Base-by-base conservation (phyloP, 805 yeast genomes). In the Maudiozyma saulgeensis region DNA sequence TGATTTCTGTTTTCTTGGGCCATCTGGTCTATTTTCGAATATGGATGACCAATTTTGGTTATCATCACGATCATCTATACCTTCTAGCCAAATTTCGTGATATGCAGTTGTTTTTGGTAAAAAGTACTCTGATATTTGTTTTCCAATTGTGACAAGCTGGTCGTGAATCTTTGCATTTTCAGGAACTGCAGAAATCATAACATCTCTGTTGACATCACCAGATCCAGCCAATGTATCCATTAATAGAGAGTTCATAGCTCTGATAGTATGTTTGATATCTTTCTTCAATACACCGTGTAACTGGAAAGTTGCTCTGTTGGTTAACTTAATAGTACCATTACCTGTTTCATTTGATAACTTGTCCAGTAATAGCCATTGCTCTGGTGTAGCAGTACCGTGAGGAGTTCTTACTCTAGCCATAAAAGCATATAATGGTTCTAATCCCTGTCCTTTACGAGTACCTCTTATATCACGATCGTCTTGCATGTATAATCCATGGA, bases 401-500 rank as follows among this genome's bases (percentile, higher is more conserved):
- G 98, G 96, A 59, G 91, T 75, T 70, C 98, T 82, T 48, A 87
- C 88, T 71, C 98, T 84, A 18, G 89, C 90, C 98, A 91, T 91
- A 69, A 91, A 91, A 15, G 95, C 78, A 68, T 87, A 91, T 47
- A 95, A 95, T 18, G 98, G 98, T 70, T 91, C 98, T 55, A 87
- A 68, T 41, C 98, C 97, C 63, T 86, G 87, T 44, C 86, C 79
- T 71, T 90, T 91, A 63, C 97, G 82, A 59, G 86, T 84, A 49
- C 90, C 97, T 67, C 98, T 80, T 51, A 91, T 75, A 68, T 91
- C 98, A 73, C 98, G 87, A 66, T 91, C 98, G 68, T 91, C 98
- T 73, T 91, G 98, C 96, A 91, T 88, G 68, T 91, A 91, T 56
- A 88, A 88, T 71, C 98, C 98, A 68, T 91, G 98, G 80, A 91